Percentiles rank a stretch among this genome's conserved stretches.
These are phyloP conservation scores for Globisporangium uncinulatum DNA, from an alignment of 352 stramenopile species.

Conservation along the genomic window DNA sequence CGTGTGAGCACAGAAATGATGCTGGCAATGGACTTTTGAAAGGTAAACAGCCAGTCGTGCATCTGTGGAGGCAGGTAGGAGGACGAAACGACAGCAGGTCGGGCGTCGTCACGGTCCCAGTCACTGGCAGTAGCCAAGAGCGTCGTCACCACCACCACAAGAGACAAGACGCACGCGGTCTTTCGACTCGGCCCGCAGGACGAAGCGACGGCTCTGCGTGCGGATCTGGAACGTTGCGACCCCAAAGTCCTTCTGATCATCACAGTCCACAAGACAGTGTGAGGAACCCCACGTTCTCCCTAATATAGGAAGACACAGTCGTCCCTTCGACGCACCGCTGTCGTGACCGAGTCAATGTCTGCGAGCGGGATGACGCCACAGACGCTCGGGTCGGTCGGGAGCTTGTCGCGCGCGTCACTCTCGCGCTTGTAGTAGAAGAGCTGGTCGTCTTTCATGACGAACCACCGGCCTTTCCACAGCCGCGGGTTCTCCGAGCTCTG, in stretches of 20 bases:
- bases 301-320: background rate
- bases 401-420: constrained; percentile 48
- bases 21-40: constrained; percentile 86
- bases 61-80: constrained; percentile 64
- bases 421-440: constrained; percentile 79
- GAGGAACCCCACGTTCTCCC: background rate
- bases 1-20: constrained; percentile 75
- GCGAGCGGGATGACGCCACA: constrained; percentile 77
- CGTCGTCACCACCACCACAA: background rate
- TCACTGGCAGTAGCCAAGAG: background rate
- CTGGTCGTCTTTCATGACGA: constrained; percentile 83
- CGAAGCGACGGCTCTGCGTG: constrained; percentile 65
- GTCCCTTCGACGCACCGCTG: constrained; percentile 38
- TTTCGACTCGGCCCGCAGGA: constrained; percentile 77
- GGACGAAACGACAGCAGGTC: background rate
- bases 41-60: constrained; percentile 88
- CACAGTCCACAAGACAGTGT: background rate
- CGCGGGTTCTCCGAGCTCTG: constrained; percentile 68
- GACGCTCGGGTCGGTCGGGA: constrained; percentile 47
- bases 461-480: constrained; percentile 77
- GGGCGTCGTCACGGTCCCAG: too few species aligned
- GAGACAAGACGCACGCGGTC: constrained; percentile 42
- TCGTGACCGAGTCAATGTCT: constrained; percentile 79
- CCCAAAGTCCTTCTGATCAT: constrained; percentile 73
- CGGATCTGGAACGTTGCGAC: constrained; percentile 80